Conservation (phyloP, 108 stramenopile genomes). For the Aurantiochytrium sp. region DNA sequence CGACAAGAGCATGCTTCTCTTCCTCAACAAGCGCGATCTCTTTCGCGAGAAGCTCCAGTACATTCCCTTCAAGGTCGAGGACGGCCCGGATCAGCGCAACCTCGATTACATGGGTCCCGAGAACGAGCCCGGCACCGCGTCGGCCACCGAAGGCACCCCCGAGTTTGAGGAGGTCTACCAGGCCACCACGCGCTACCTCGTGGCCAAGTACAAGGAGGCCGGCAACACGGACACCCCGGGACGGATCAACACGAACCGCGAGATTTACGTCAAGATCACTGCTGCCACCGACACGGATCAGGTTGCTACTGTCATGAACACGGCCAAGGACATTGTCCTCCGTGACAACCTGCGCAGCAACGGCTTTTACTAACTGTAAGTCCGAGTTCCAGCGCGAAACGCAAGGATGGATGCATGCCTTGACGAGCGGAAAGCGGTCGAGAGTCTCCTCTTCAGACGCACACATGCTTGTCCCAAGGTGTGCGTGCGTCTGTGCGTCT, state of each 20-base stretch:
- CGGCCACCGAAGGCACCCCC: background rate
- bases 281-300: constrained; percentile 58
- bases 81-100: background rate
- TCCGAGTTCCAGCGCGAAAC: no score
- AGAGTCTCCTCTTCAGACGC: no score
- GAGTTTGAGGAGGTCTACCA: constrained; percentile 42
- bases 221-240: constrained; percentile 16
- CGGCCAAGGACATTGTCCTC: constrained; percentile 54
- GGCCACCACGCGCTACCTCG: constrained; percentile 58
- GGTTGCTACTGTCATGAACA: constrained; percentile 44
- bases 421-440: no score
- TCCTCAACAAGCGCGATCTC: constrained; percentile 62
- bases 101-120: background rate
- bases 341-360: constrained; percentile 26
- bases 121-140: background rate
- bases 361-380: constrained; percentile 22
- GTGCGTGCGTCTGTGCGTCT: no score
- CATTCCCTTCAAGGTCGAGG: constrained; percentile 10
- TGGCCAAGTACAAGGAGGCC: constrained; percentile 46
- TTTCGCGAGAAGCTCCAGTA: constrained; percentile 53
- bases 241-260: constrained; percentile 13
- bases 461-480: no score
- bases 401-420: no score
- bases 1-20: constrained; percentile 62
- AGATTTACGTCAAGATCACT: constrained; percentile 53